A percentile compares a stretch with the other conserved stretches of the same genome.
Conservation (phyloP, 164 flowering plant species). For the Macadamia integrifolia region DNA sequence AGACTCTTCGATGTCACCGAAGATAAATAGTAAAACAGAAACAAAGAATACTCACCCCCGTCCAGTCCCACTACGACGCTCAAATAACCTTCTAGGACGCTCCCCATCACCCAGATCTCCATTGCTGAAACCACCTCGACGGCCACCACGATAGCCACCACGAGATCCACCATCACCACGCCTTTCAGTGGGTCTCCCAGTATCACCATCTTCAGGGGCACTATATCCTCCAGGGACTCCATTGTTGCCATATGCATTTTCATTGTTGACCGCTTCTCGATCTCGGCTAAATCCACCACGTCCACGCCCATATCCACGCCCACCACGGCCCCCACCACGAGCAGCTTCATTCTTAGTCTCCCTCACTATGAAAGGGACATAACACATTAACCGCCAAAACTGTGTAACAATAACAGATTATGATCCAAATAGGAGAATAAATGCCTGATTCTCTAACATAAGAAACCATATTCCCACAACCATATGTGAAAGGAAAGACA, state of each 20-base stretch:
- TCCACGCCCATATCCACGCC: conserved; percentile 32
- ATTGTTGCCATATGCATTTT: conserved; percentile 32
- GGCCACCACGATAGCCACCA: conserved; percentile 47
- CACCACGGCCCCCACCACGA: conserved; percentile 52
- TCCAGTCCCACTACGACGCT: conserved; percentile 67
- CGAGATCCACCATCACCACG: conserved; percentile 51
- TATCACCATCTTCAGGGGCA: conserved; percentile 34
- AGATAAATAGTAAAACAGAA: neutral
- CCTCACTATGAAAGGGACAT: conserved; percentile 30
- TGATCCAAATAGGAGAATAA: too few species aligned
- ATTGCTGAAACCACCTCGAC: conserved; percentile 49
- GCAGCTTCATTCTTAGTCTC: conserved; percentile 42
- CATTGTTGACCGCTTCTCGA: conserved; percentile 34
- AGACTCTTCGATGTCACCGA: neutral
- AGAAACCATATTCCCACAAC: too few species aligned
- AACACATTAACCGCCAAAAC: neutral
- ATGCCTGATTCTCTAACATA: too few species aligned
- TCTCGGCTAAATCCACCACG: conserved; percentile 38
- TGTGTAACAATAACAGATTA: too few species aligned
- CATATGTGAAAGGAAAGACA: too few species aligned
- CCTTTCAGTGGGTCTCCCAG: conserved; percentile 27
- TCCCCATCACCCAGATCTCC: conserved; percentile 51
- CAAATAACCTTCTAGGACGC: conserved; percentile 46
- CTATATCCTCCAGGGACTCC: conserved; percentile 29
- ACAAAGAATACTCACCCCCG: conserved; percentile 37